Evolutionary conservation across 2,329 filamentous ascomycete species (phyloP).

Genomic region (Penicillium frequentans): DNA sequence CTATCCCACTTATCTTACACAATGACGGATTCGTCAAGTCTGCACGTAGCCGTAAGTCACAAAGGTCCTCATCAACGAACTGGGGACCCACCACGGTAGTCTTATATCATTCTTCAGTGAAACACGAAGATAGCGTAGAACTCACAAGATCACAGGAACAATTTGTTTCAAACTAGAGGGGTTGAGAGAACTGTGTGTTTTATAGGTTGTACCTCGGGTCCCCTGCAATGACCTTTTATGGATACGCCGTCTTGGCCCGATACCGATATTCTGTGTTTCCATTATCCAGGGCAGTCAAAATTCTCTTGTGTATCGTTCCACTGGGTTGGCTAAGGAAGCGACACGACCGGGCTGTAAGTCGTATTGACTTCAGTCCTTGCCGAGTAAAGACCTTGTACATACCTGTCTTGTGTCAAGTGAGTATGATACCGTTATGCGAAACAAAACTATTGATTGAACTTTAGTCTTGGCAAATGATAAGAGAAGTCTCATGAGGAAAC

Average conservation of each 20-base stretch:
- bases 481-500: neutral
- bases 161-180: neutral
- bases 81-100: neutral
- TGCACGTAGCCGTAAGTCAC: neutral
- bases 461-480: neutral
- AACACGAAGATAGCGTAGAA: neutral
- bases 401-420: neutral
- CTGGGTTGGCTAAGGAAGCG: neutral
- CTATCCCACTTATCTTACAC: neutral
- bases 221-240: constrained; percentile 1
- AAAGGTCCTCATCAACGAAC: neutral
- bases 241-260: neutral
- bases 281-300: neutral
- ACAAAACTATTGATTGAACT: neutral
- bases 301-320: neutral
- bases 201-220: neutral
- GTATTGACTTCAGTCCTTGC: neutral
- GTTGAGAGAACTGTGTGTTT: neutral
- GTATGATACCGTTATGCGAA: neutral
- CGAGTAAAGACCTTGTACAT: neutral
- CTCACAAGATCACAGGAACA: neutral
- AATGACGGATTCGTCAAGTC: neutral
- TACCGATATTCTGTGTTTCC: neutral
- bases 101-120: neutral
- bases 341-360: neutral